Evolutionary conservation across 2,329 filamentous ascomycete species (phyloP).

Genomic region (Magnaporthiopsis poae): DNA sequence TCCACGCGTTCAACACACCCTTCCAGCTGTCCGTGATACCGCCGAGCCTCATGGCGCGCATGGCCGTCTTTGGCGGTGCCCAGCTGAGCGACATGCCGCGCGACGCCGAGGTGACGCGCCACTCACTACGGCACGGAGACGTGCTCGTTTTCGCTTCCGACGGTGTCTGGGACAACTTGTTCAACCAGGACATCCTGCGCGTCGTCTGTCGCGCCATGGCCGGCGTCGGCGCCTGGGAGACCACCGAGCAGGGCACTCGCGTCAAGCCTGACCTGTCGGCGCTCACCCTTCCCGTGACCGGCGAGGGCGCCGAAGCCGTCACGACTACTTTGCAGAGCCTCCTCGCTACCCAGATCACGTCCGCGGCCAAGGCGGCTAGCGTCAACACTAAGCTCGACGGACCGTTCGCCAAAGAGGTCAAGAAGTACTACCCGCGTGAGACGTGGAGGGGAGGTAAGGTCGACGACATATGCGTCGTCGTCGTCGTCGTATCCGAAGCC

Average conservation of each 20-base stretch:
- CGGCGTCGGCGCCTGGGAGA: conserved; percentile 62
- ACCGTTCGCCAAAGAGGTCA: conserved; percentile 89
- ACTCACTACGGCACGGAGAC: conserved; percentile 76
- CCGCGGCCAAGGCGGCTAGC: conserved; percentile 76
- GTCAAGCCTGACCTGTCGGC: conserved; percentile 51
- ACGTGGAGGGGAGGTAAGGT: conserved; percentile 86
- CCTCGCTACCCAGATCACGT: conserved; percentile 68
- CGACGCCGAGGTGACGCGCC: conserved; percentile 70
- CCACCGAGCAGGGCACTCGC: conserved; percentile 49
- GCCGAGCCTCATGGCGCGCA: conserved; percentile 65
- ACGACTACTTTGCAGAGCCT: conserved; percentile 60
- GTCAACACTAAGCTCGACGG: conserved; percentile 73
- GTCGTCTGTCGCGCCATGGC: conserved; percentile 72
- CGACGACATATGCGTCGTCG: conserved; percentile 86
- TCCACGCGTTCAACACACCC: conserved; percentile 94
- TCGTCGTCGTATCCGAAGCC: conserved; percentile 66
- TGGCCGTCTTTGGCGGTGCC: conserved; percentile 71
- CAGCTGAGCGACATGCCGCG: conserved; percentile 74
- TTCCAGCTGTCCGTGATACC: conserved; percentile 89
- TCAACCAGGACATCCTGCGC: conserved; percentile 76
- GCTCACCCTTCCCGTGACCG: conserved; percentile 8
- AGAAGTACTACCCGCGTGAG: conserved; percentile 76
- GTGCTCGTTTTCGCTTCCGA: conserved; percentile 90
- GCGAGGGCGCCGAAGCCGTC: conserved; percentile 30
- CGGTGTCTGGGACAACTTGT: conserved; percentile 91